Percentiles rank a stretch among this genome's conserved stretches.
Evolutionary conservation across 352 stramenopile species (phyloP).

Genomic region (Pythium brachiatum): DNA sequence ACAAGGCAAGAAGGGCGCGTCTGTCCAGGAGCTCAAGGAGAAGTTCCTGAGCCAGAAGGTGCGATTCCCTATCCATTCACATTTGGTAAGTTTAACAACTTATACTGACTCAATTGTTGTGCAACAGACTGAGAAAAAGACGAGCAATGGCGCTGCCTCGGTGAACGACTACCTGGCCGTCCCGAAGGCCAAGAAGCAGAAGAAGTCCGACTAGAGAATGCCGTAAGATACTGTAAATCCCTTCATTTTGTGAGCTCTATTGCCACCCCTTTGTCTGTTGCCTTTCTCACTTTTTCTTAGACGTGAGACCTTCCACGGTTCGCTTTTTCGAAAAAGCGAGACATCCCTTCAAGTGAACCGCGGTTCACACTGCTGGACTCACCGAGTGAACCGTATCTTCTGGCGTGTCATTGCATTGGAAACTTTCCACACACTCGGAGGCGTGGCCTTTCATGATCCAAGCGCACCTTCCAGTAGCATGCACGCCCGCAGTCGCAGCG

Average conservation of each 20-base stretch:
- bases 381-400: constrained; percentile 23
- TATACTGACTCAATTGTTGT: neutral
- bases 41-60: constrained; percentile 83
- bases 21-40: constrained; percentile 72
- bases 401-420: constrained; percentile 23
- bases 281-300: neutral
- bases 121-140: constrained; percentile 39
- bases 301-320: constrained; percentile 6
- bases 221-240: constrained; percentile 5
- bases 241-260: neutral
- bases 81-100: too few species aligned
- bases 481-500: neutral
- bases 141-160: constrained; percentile 26
- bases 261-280: neutral
- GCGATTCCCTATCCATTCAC: constrained; percentile 3
- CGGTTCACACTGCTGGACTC: constrained; percentile 17
- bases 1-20: constrained; percentile 48
- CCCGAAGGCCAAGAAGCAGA: constrained; percentile 56
- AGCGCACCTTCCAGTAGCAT: neutral
- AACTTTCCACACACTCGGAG: constrained; percentile 23
- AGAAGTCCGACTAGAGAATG: constrained; percentile 32
- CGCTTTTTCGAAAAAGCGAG: neutral
- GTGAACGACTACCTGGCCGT: constrained; percentile 68
- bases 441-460: constrained; percentile 32
- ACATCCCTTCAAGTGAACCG: constrained; percentile 1